Evolutionary conservation across 2,329 filamentous ascomycete genomes (phyloP).

Genomic region (Sporothrix schenckii): DNA sequence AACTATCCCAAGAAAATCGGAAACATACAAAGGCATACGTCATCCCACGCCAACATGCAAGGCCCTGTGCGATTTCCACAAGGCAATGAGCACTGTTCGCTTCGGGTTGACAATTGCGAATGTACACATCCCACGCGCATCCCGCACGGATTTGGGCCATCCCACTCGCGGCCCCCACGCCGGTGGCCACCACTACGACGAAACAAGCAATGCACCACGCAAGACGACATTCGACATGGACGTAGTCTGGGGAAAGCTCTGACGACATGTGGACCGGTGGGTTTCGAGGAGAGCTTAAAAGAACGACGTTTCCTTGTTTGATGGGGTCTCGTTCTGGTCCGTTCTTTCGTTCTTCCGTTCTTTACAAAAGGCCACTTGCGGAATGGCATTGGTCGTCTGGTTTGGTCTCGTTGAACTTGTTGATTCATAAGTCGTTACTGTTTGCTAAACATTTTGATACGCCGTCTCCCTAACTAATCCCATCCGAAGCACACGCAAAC

Average conservation of each 20-base stretch:
- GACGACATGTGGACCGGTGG: slow-evolving; percentile 24
- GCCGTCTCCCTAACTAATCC: background rate
- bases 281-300: slow-evolving; percentile 17
- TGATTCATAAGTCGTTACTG: slow-evolving; percentile 16
- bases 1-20: background rate
- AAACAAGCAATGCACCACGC: slow-evolving; percentile 14
- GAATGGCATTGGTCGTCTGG: background rate
- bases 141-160: slow-evolving; percentile 16
- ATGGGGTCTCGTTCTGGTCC: too few species aligned
- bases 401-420: background rate
- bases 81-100: background rate
- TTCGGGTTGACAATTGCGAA: slow-evolving; percentile 12
- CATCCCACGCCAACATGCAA: background rate
- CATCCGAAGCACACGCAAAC: background rate
- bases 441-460: background rate
- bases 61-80: background rate
- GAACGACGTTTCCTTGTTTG: slow-evolving; percentile 4
- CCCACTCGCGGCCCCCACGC: slow-evolving; percentile 29
- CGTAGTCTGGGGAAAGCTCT: slow-evolving; percentile 1
- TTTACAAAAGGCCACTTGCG: background rate
- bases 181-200: slow-evolving; percentile 28
- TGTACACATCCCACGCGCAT: slow-evolving; percentile 28
- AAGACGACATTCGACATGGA: background rate
- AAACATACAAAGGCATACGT: too few species aligned
- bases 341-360: background rate